A percentile compares a stretch with the other conserved stretches of the same genome.
Evolutionary conservation across 495 filamentous ascomycete species (phyloP).

Genomic region (Talaromyces nanjingensis): DNA sequence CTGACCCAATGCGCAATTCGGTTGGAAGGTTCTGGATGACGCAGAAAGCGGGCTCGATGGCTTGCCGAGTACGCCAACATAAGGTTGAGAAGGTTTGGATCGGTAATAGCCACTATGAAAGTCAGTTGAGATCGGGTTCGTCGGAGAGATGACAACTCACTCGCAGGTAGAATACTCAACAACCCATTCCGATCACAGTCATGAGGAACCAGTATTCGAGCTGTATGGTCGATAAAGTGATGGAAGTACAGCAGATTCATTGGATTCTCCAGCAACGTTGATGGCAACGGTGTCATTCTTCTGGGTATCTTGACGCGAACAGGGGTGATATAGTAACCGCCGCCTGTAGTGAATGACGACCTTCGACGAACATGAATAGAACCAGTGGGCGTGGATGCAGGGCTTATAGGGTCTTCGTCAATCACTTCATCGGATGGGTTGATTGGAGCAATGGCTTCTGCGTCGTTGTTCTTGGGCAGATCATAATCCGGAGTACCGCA

Average conservation of each 20-base stretch:
- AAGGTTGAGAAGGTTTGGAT: constrained; percentile 65
- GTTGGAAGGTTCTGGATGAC: constrained; percentile 66
- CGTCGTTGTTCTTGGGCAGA: constrained; percentile 62
- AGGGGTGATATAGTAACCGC: constrained; percentile 62
- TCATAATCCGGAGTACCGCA: constrained; percentile 62
- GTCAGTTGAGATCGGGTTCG: constrained; percentile 11
- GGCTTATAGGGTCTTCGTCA: constrained; percentile 8
- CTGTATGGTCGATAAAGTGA: constrained; percentile 77
- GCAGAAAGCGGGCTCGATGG: constrained; percentile 70
- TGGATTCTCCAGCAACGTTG: constrained; percentile 60
- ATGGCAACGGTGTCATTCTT: constrained; percentile 58
- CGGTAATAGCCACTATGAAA: constrained; percentile 54
- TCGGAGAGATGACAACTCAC: constrained; percentile 34
- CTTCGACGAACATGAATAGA: constrained; percentile 40
- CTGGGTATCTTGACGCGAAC: constrained; percentile 62
- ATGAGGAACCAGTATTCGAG: constrained; percentile 66
- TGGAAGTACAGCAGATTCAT: constrained; percentile 75
- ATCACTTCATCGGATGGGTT: constrained; percentile 19
- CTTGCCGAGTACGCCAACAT: constrained; percentile 77
- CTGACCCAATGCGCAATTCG: constrained; percentile 75
- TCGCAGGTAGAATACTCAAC: constrained; percentile 59
- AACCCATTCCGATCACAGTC: constrained; percentile 72
- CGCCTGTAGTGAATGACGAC: constrained; percentile 43
- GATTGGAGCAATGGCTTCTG: constrained; percentile 36
- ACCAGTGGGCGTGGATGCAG: constrained; percentile 23